Base-by-base conservation (phyloP, 2,329 filamentous ascomycete species). In the Sarocladiaceae sp. region DNA sequence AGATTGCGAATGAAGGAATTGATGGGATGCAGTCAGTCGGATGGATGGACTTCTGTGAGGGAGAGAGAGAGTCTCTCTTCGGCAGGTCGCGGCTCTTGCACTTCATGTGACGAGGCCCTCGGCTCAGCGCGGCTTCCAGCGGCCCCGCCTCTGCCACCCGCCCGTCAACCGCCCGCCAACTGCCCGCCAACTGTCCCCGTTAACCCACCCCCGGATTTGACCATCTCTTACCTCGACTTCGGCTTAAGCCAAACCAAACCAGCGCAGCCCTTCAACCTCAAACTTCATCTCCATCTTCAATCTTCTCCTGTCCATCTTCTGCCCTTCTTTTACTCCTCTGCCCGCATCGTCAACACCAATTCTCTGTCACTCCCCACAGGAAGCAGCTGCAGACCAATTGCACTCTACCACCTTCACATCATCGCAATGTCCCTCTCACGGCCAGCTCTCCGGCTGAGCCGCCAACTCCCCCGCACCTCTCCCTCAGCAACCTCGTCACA, bases 391-490 rank as follows among this genome's bases (percentile, higher is more conserved):
- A n/a, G n/a, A n/a, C n/a, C n/a, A n/a, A n/a, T n/a, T n/a, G n/a
- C n/a, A 29, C 26, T 9, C 26, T 7, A 29, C 13, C 13, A 15
- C 45, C 27, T 21, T 16, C 15, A n/a, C n/a, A 29, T 29, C 37
- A 60, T 19, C 13, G 9, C 21, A 16, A 79, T 78, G 74, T 67
- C 70, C 33, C 55, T 73, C 47, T 61, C 72, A 29, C 65, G 68
- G 50, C 67, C 70, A 53, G 64, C 69, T 44, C 59, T 75, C 47
- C 65, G 71, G 43, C 51, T 61, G 37, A 50, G 58, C 44, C 54
- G 57, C 47, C 57, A 58, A 51, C 49, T 55, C 50, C 43, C 24
- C 23, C 37, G 6, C 37, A 16, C 23, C 7, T 13, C 37, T 7
- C 13, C 23, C n/a, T 10, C 37, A 29, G 10, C 40, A 4, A 16